Evolutionary conservation across 805 yeast genomes (phyloP), one percentile per base, ranked within the genome.

Genomic region (Yarrowia phangngaensis): DNA sequence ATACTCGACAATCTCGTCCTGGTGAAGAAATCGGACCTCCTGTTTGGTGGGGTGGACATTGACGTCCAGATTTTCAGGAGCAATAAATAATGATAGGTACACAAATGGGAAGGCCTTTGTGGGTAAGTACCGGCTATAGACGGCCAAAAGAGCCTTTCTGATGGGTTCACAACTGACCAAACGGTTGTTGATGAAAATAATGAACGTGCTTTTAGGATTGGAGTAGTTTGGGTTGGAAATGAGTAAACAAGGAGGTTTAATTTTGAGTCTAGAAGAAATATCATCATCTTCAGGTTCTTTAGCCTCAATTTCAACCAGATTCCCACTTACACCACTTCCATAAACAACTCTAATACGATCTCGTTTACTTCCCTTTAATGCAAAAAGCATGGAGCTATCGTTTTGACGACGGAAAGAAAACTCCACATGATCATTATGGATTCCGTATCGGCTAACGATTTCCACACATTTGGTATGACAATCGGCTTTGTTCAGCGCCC

Each of bases 11-110:
- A 92, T 87, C 60, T 89, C 97, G 34, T 83, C 92, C 58, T 92
- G 97, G 61, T 79, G 65, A 26, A 92, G 66, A 60, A 92, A 88
- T 32, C 94, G 64, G 2, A 92, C 97, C 58, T 90, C 97, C 52
- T 90, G 73, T 57, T 92, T 92, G 0, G 97, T 90, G 0, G 98
- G 98, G 60, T 92, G 98, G 11, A 92, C 81, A 61, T 92, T 92
- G 12, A 92, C 97, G 62, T 92, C 98, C 6, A 92, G 72, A 53
- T 81, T 80, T 24, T 65, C 66, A 0, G 96, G 84, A 16, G 72
- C 68, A 2, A 92, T 77, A 14, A 68, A 68, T n/a, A 92, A 61
- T 38, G 84, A 72, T 46, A 92, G 52, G 63, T 88, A 92, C 1
- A 85, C 72, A 60, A 92, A 92, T 0, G 95, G 82, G 55, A 73